A percentile compares a stretch with the other conserved stretches of the same genome.
These are phyloP conservation scores for Podosphaera leucotricha DNA, from an alignment of 2,329 filamentous ascomycete species.

Conservation along the genomic window DNA sequence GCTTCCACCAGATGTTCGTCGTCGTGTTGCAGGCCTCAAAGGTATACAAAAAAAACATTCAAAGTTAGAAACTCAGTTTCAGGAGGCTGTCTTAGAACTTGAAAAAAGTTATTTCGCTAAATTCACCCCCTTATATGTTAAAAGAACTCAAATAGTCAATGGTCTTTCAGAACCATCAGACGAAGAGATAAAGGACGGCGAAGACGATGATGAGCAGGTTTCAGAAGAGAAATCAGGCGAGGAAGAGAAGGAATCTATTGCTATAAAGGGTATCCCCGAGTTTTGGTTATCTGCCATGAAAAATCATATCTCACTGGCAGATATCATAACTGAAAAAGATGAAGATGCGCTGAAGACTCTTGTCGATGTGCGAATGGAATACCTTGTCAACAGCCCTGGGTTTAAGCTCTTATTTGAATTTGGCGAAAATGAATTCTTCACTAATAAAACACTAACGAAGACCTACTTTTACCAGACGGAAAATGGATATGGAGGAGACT, in stretches of 20 bases:
- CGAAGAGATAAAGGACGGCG: slow-evolving; percentile 65
- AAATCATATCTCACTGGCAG: slow-evolving; percentile 89
- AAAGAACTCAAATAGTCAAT: slow-evolving; percentile 82
- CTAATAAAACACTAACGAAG: slow-evolving; percentile 92
- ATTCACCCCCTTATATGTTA: slow-evolving; percentile 91
- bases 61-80: slow-evolving; percentile 94
- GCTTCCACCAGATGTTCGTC: slow-evolving; percentile 68
- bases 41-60: slow-evolving; percentile 97
- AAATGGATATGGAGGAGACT: slow-evolving; percentile 94
- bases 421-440: slow-evolving; percentile 83
- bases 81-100: slow-evolving; percentile 90
- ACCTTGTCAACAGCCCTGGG: slow-evolving; percentile 74
- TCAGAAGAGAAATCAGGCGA: slow-evolving; percentile 27
- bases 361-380: slow-evolving; percentile 93
- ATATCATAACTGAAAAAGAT: slow-evolving; percentile 97
- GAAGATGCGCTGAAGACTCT: slow-evolving; percentile 81
- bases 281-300: slow-evolving; percentile 99
- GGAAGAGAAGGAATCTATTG: slow-evolving; percentile 25
- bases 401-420: slow-evolving; percentile 99
- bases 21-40: slow-evolving; percentile 84
- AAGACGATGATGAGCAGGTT: slow-evolving; percentile 42
- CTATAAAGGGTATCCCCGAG: slow-evolving; percentile 67
- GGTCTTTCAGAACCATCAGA: slow-evolving; percentile 67
- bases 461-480: slow-evolving; percentile 99
- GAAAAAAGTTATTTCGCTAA: slow-evolving; percentile 99